A percentile compares a stretch with the other conserved stretches of the same genome.
These are phyloP conservation scores for Afroboletus lepidellus DNA, from an alignment of 1,284 basidiomycete species.

Conservation along the genomic window DNA sequence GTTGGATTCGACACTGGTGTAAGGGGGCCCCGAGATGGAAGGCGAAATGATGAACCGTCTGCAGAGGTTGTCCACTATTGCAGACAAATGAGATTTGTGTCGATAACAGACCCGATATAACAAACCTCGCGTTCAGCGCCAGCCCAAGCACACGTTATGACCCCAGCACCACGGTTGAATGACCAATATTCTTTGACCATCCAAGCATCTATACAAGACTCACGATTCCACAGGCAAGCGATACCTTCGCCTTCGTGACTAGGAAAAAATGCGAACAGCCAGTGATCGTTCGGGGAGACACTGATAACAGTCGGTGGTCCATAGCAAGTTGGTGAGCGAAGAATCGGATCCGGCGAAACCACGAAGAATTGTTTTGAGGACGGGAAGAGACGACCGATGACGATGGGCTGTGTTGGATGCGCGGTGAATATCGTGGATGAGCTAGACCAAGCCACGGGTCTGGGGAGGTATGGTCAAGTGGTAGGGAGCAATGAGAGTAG, in stretches of 20 bases:
- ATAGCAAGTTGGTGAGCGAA: conserved; percentile 46
- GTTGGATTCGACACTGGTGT: conserved; percentile 50
- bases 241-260: conserved; percentile 51
- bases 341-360: conserved; percentile 49
- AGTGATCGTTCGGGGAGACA: conserved; percentile 54
- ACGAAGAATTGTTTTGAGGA: conserved; percentile 63
- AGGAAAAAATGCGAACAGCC: conserved; percentile 76
- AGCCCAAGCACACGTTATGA: conserved; percentile 64
- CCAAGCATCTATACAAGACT: conserved; percentile 60
- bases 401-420: conserved; percentile 55
- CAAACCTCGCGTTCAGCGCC: conserved; percentile 57
- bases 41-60: conserved; percentile 44
- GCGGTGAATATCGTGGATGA: conserved; percentile 67
- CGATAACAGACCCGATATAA: not conserved
- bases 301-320: conserved; percentile 62
- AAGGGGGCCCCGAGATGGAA: conserved; percentile 52
- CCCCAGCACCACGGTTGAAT: conserved; percentile 49
- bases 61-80: conserved; percentile 48
- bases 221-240: conserved; percentile 65
- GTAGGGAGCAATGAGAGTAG: not conserved
- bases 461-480: conserved; percentile 27
- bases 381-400: conserved; percentile 66
- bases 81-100: conserved; percentile 1
- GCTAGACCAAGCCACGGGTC: conserved; percentile 68
- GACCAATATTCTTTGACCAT: conserved; percentile 56